phyloP scores from a whole-genome alignment of 2,329 filamentous ascomycete genomes.

The Ophiostoma himal-ulmi region DNA sequence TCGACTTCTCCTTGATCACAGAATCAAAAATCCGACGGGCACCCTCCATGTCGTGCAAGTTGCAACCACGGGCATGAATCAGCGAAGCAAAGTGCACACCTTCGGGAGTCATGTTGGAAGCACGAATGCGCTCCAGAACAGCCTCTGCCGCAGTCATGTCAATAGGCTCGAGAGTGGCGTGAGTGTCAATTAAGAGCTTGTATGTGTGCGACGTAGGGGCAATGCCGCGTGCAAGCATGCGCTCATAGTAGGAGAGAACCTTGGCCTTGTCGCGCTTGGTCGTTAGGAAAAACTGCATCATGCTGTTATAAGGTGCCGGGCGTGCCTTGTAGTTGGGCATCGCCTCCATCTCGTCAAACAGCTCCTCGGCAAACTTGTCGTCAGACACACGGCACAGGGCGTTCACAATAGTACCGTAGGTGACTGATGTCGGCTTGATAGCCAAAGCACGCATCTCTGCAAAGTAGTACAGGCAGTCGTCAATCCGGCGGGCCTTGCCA shows the following conservation, averaged over 20 bases:
- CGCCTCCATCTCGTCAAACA: constrained; percentile 98
- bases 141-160: constrained; percentile 82
- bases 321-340: constrained; percentile 99
- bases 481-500: constrained; percentile 93
- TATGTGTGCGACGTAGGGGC: constrained; percentile 91
- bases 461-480: constrained; percentile 97
- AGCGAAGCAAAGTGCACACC: constrained; percentile 93
- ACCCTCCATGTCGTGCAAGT: constrained; percentile 81
- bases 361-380: constrained; percentile 93
- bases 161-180: constrained; percentile 87
- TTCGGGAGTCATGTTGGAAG: constrained; percentile 70
- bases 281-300: constrained; percentile 99
- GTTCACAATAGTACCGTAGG: constrained; percentile 97
- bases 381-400: constrained; percentile 95
- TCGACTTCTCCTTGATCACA: constrained; percentile 61
- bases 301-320: constrained; percentile 94
- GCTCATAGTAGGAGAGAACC: constrained; percentile 89
- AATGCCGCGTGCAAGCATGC: constrained; percentile 84
- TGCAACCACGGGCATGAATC: constrained; percentile 93
- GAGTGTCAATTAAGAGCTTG: constrained; percentile 92
- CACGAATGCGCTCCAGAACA: constrained; percentile 71
- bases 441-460: constrained; percentile 90
- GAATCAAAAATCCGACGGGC: constrained; percentile 77
- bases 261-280: constrained; percentile 95
- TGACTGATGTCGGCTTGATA: constrained; percentile 93